These are phyloP conservation scores for Trichoderma koningii DNA, from an alignment of 2,329 filamentous ascomycete species.

Conservation along the genomic window DNA sequence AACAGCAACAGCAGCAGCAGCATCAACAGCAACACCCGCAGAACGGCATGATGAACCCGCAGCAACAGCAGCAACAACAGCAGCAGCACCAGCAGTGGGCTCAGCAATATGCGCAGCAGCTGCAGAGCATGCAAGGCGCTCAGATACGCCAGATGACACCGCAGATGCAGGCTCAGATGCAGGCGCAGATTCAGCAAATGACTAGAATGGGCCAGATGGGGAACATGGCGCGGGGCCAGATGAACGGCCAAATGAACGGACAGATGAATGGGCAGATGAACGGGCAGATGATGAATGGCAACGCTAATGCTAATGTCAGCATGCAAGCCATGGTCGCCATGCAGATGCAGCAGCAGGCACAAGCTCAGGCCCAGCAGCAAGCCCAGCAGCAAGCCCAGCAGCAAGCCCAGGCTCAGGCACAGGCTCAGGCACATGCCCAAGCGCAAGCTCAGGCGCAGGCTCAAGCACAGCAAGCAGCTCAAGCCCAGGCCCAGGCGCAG, in stretches of 20 bases:
- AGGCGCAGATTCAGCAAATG: constrained; percentile 44
- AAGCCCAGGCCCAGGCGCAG: constrained; percentile 37
- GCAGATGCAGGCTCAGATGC: constrained; percentile 44
- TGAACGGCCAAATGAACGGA: constrained; percentile 39
- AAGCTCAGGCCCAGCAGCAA: constrained; percentile 40
- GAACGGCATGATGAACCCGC: constrained; percentile 46
- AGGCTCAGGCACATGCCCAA: constrained; percentile 55
- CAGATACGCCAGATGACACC: constrained; percentile 41
- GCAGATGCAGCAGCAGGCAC: constrained; percentile 39
- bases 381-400: constrained; percentile 38
- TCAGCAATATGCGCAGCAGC: constrained; percentile 48
- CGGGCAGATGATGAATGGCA: constrained; percentile 42
- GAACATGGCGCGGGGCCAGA: constrained; percentile 44
- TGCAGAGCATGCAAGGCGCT: constrained; percentile 46
- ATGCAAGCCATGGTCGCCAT: constrained; percentile 46
- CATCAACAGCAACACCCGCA: constrained; percentile 38
- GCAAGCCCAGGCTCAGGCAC: constrained; percentile 66
- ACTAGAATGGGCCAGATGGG: constrained; percentile 39
- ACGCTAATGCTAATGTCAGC: constrained; percentile 34
- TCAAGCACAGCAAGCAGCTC: constrained; percentile 37
- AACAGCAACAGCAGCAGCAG: constrained; percentile 39
- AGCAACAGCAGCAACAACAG: constrained; percentile 46
- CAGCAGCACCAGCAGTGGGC: constrained; percentile 47
- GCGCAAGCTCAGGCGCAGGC: constrained; percentile 66
- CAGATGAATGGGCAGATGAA: constrained; percentile 44